Evolutionary conservation across 2,329 filamentous ascomycete species (phyloP).

Genomic region (Talaromyces sp.): DNA sequence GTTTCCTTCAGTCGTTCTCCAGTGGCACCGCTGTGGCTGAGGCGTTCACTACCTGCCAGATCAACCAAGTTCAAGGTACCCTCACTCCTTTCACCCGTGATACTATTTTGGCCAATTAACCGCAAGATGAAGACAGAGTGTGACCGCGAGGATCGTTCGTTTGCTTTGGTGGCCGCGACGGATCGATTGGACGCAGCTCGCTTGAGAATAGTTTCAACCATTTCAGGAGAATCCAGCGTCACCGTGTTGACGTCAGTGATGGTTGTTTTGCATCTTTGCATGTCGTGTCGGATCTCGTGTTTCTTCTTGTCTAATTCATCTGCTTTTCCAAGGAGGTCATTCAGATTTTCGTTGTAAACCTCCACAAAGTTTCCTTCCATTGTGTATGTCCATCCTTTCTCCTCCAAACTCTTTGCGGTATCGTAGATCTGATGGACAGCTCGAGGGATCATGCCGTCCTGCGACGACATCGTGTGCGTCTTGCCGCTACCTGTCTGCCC

Average conservation of each 20-base stretch:
- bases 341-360: constrained; percentile 96
- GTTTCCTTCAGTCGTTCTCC: constrained; percentile 89
- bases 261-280: constrained; percentile 72
- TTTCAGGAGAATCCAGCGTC: constrained; percentile 69
- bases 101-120: constrained; percentile 60
- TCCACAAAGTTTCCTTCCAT: constrained; percentile 96
- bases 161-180: constrained; percentile 94
- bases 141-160: constrained; percentile 87
- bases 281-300: constrained; percentile 85
- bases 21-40: constrained; percentile 81
- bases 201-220: constrained; percentile 73
- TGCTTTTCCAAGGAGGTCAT: constrained; percentile 75
- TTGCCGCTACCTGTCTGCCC: constrained; percentile 97
- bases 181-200: constrained; percentile 81
- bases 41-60: constrained; percentile 83
- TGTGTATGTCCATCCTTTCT: constrained; percentile 89
- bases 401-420: constrained; percentile 74
- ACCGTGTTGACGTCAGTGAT: constrained; percentile 78
- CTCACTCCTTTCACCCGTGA: constrained; percentile 79
- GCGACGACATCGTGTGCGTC: constrained; percentile 89
- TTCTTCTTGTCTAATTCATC: constrained; percentile 74
- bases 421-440: constrained; percentile 92
- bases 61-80: constrained; percentile 95
- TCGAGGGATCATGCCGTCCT: constrained; percentile 90
- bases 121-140: constrained; percentile 94